Evolutionary conservation across 78 protist genomes (phyloP), one percentile per base, ranked within the genome.

Genomic region (Polysphondylium violaceum): DNA sequence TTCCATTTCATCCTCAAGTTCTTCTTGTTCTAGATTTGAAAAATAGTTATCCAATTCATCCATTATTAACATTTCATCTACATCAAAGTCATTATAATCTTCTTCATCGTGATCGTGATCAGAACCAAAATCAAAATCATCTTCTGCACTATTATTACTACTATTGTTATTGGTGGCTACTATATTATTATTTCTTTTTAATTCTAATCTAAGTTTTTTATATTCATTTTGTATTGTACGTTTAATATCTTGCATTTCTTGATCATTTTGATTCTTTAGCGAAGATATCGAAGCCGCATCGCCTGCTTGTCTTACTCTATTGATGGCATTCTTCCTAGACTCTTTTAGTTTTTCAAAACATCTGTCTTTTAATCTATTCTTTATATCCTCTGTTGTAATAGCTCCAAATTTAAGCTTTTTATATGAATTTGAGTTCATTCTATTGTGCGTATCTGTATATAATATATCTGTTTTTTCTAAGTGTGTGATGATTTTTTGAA

Each of bases 331-430:
- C 25, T 50, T 72, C 51, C 78, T 72, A 23, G 58, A 33, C 25
- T 72, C 78, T 51, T 72, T 72, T 31, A 72, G n/a, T 19, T 40
- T 35, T 23, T 72, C 63, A 23, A 50, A n/a, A 19, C 59, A 72
- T 51, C 63, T 72, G 27, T 72, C 33, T 31, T 72, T 72, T 50
- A 72, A 50, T 72, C 33, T 72, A 3, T 72, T 44, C 51, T 36
- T 31, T 7, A 72, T 33, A 8, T 72, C 78, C 25, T 68, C 58
- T 21, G 19, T 44, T 1, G 51, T 65, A 38, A 65, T 38, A 38
- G 73, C 73, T 2, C 73, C 73, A n/a, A n/a, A n/a, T n/a, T n/a
- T n/a, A n/a, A n/a, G n/a, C n/a, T n/a, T n/a, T n/a, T n/a, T n/a
- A n/a, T n/a, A n/a, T n/a, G n/a, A n/a, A n/a, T n/a, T n/a, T n/a